Base-by-base conservation (phyloP, 805 yeast genomes). In the Diddensiella transvaalensis region DNA sequence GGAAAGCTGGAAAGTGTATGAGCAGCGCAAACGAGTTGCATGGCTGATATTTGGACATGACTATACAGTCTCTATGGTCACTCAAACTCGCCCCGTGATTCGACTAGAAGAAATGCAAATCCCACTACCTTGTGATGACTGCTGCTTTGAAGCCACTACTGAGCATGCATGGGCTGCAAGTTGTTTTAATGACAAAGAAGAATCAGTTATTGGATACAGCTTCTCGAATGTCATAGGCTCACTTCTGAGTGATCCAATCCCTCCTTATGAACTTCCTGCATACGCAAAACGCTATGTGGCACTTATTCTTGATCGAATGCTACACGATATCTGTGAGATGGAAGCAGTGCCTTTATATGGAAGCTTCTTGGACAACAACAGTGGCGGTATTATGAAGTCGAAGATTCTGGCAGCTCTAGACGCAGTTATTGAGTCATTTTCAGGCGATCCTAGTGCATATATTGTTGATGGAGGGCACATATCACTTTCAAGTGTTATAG, bases 31-130 rank as follows among this genome's bases (percentile, higher is more conserved):
- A 18, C 38, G 46, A 3, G 22, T 42, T 13, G 46, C 46, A 13
- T 42, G 46, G 46, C 23, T 42, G 23, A 42, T 42, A 17, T 42
- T 42, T 33, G 46, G 46, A 3, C 46, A 42, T 22, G 46, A 42
- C 23, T 42, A 42, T 19, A 42, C 46, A 15, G 32, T 42, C 30
- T 29, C 46, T 4, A 42, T 42, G 46, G 22, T 42, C 38, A 42
- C 46, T 8, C 23, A 11, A n/a, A 42, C 46, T 3, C 38, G 46
- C 6, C 39, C 46, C 3, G 46, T 42, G 6, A 30, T 42, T 10
- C 30, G 40, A 22, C 39, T 42, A 15, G 46, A 42, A 3, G 46
- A 42, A 32, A 42, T 42, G 46, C 40, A 42, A 32, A 30, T 42
- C n/a, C 38, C 40, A 15, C 46, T 42, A 10, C 46, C 46, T 3